These are phyloP conservation scores for Ormosia emarginata DNA, from an alignment of 306 rosid species.

Conservation along the genomic window DNA sequence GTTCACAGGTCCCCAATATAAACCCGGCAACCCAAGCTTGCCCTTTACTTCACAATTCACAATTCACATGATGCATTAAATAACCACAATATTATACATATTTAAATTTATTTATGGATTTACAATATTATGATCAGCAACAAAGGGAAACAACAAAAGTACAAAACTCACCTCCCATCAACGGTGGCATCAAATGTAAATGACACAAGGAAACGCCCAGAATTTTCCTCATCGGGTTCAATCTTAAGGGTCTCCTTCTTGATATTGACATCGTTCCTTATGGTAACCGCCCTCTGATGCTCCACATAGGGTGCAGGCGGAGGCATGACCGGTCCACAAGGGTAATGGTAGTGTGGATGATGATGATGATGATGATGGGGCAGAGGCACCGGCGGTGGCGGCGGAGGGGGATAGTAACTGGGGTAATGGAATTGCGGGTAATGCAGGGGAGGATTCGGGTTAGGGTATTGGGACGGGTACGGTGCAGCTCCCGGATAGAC, in stretches of 20 bases:
- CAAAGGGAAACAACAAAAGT: neutral
- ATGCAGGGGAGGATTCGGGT: conserved; percentile 24
- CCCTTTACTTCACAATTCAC: neutral
- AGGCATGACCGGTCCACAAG: conserved; percentile 47
- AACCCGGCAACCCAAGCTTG: neutral
- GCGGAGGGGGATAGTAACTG: conserved; percentile 34
- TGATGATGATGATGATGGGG: conserved; percentile 24
- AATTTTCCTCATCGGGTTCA: conserved; percentile 56
- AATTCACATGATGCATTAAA: neutral
- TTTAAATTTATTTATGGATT: neutral
- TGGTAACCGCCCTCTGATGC: conserved; percentile 73
- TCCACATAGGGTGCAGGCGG: conserved; percentile 52
- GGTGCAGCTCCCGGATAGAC: conserved; percentile 60
- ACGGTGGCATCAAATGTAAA: conserved; percentile 71
- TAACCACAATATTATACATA: neutral
- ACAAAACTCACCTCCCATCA: conserved; percentile 48
- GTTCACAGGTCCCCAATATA: too few relatives aligned
- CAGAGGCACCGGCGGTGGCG: conserved; percentile 11
- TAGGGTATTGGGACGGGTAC: conserved; percentile 52
- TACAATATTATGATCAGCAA: neutral
- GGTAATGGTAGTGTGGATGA: conserved; percentile 29
- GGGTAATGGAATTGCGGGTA: conserved; percentile 34
- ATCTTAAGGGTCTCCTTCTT: conserved; percentile 63
- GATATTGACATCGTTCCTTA: conserved; percentile 64
- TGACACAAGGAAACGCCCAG: conserved; percentile 51